Percentiles rank a stretch among this genome's conserved stretches.
Evolutionary conservation across 805 yeast genomes (phyloP).

Genomic region (Candida stauntonica): DNA sequence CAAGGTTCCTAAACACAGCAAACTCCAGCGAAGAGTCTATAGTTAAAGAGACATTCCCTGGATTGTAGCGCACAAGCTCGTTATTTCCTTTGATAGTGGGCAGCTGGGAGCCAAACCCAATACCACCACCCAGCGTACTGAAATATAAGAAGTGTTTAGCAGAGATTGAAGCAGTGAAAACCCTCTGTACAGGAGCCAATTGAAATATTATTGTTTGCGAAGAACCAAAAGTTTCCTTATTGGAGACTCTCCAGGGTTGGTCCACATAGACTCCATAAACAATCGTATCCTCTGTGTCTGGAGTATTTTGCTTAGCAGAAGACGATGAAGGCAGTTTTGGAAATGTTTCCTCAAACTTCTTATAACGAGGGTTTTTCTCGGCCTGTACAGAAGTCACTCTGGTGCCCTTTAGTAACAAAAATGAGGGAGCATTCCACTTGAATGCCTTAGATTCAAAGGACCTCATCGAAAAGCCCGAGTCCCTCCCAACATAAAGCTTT

Average conservation of each 20-base stretch:
- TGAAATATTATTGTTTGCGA: slow-evolving; percentile 53
- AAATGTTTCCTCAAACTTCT: slow-evolving; percentile 45
- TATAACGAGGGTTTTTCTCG: slow-evolving; percentile 41
- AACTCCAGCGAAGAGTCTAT: slow-evolving; percentile 76
- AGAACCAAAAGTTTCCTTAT: slow-evolving; percentile 71
- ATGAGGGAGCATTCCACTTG: slow-evolving; percentile 88
- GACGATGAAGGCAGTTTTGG: slow-evolving; percentile 35
- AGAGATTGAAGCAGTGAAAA: slow-evolving; percentile 37
- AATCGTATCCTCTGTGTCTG: slow-evolving; percentile 40
- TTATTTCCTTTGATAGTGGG: slow-evolving; percentile 45
- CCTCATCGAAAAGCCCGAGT: slow-evolving; percentile 81
- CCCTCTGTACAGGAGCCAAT: slow-evolving; percentile 60
- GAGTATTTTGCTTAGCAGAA: slow-evolving; percentile 9
- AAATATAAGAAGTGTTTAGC: slow-evolving; percentile 52
- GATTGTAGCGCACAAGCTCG: slow-evolving; percentile 42
- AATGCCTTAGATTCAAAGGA: slow-evolving; percentile 65
- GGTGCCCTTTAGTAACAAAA: slow-evolving; percentile 62
- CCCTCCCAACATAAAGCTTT: slow-evolving; percentile 67
- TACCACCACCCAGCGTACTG: slow-evolving; percentile 69
- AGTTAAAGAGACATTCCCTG: slow-evolving; percentile 79
- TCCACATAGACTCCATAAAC: slow-evolving; percentile 61
- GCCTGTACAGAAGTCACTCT: slow-evolving; percentile 22
- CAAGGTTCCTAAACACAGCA: slow-evolving; percentile 71
- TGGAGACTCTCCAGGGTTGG: slow-evolving; percentile 75
- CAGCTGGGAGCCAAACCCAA: slow-evolving; percentile 76